A percentile compares a stretch with the other conserved stretches of the same genome.
phyloP scores from a whole-genome alignment of 768 basidiomycete species.

The Plicaturopsis crispa region DNA sequence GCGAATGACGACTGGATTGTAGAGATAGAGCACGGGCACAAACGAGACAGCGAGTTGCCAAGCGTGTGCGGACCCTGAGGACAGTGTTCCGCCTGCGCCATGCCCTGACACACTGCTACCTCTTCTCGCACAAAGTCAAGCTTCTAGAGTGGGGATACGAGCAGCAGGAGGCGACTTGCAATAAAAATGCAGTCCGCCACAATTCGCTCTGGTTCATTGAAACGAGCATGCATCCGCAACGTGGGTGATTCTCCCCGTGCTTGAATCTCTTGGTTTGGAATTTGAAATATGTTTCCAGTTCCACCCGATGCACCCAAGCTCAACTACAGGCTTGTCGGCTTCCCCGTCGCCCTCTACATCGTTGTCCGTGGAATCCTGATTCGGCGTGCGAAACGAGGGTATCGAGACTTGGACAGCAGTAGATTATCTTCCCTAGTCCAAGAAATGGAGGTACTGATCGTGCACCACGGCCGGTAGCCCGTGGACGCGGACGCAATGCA shows the following conservation, averaged over 20 bases:
- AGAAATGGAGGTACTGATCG: slow-evolving; percentile 55
- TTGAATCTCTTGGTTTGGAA: slow-evolving; percentile 91
- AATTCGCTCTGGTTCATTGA: slow-evolving; percentile 96
- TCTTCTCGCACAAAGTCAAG: slow-evolving; percentile 98
- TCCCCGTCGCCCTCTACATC: slow-evolving; percentile 69
- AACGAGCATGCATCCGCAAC: slow-evolving; percentile 65
- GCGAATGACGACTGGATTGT: slow-evolving; percentile 91
- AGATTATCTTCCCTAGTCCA: slow-evolving; percentile 56
- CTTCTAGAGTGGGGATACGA: slow-evolving; percentile 97
- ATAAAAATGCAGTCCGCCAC: slow-evolving; percentile 85
- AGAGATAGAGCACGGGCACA: slow-evolving; percentile 71
- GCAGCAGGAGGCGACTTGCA: slow-evolving; percentile 99
- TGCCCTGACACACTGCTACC: slow-evolving; percentile 84
- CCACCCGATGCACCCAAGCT: slow-evolving; percentile 65
- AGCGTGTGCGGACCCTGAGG: slow-evolving; percentile 73
- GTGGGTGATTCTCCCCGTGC: slow-evolving; percentile 57
- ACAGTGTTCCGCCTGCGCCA: slow-evolving; percentile 83
- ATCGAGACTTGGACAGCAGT: slow-evolving; percentile 90
- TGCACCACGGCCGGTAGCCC: slow-evolving; percentile 88
- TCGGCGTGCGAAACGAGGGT: slow-evolving; percentile 86
- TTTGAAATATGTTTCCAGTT: slow-evolving; percentile 91
- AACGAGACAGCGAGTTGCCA: slow-evolving; percentile 57
- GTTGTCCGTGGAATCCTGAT: slow-evolving; percentile 71
- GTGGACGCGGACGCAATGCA: slow-evolving; percentile 83
- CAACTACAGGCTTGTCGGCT: slow-evolving; percentile 87